Evolutionary conservation across 148 eudicot species (phyloP).

Genomic region (Fallopia convolvulus): DNA sequence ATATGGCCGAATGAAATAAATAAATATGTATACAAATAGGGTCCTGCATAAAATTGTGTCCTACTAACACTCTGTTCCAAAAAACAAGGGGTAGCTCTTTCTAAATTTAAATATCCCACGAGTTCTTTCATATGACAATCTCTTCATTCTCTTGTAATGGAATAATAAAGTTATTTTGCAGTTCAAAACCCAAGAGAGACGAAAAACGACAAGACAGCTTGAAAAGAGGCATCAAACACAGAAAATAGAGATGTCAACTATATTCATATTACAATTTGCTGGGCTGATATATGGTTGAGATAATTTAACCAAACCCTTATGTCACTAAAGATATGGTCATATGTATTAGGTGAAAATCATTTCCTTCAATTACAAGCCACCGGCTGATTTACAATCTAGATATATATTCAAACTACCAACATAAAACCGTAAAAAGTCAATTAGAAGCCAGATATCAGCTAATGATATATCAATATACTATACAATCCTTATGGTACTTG

Average conservation of each 20-base stretch:
- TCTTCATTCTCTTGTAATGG: not conserved
- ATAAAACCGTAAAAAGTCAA: not conserved
- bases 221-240: not conserved
- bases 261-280: constrained; percentile 2
- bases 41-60: too few relatives aligned
- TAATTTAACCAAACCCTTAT: constrained; percentile 3
- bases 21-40: too few relatives aligned
- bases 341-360: constrained; percentile 10
- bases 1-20: too few relatives aligned
- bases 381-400: not conserved
- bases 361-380: constrained; percentile 4
- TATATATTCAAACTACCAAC: not conserved
- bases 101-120: not conserved
- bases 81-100: not conserved
- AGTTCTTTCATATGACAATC: not conserved
- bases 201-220: not conserved
- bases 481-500: too few relatives aligned
- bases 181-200: not conserved
- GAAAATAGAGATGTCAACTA: not conserved
- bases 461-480: not conserved
- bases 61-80: not conserved
- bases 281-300: constrained; percentile 8
- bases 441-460: not conserved
- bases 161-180: not conserved
- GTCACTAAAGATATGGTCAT: not conserved